Conservation (phyloP, 129 eudicot species). For the Helianthus tuberosus region DNA sequence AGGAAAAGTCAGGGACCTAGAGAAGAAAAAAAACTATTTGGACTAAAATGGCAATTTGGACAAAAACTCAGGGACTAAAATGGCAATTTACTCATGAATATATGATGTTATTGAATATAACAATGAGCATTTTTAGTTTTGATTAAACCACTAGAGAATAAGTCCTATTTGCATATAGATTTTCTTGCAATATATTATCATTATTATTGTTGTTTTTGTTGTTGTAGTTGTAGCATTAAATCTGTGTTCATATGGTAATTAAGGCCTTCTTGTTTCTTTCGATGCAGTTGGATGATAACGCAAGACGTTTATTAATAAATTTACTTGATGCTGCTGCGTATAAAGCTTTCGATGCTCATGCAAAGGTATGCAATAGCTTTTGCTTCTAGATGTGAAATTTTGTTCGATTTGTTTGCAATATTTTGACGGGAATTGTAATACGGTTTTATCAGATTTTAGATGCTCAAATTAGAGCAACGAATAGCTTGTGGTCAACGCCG, state of each 20-base stretch:
- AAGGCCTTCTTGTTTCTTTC: conserved; percentile 1
- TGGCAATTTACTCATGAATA: too few relatives aligned
- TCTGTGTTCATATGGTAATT: not conserved
- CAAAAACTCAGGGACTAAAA: too few relatives aligned
- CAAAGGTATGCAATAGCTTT: conserved; percentile 32
- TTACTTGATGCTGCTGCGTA: conserved; percentile 42
- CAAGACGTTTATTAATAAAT: conserved; percentile 37
- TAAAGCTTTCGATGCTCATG: conserved; percentile 33
- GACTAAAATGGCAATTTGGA: too few relatives aligned
- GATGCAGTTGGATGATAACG: conserved; percentile 42
- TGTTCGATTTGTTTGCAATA: not conserved
- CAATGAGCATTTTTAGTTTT: too few relatives aligned
- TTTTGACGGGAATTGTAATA: not conserved
- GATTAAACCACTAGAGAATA: too few relatives aligned
- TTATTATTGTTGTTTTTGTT: too few relatives aligned
- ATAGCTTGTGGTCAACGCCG: conserved; percentile 31
- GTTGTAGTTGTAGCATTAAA: not conserved
- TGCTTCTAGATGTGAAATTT: conserved; percentile 2
- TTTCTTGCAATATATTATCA: not conserved
- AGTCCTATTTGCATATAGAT: not conserved
- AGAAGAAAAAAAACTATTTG: too few relatives aligned
- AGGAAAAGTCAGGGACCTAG: too few relatives aligned
- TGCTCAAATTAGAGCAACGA: conserved; percentile 23
- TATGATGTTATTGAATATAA: too few relatives aligned
- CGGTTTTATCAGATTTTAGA: conserved; percentile 38